Evolutionary conservation across 2,329 filamentous ascomycete genomes (phyloP).

Genomic region (Calonectria pseudoreteaudii): DNA sequence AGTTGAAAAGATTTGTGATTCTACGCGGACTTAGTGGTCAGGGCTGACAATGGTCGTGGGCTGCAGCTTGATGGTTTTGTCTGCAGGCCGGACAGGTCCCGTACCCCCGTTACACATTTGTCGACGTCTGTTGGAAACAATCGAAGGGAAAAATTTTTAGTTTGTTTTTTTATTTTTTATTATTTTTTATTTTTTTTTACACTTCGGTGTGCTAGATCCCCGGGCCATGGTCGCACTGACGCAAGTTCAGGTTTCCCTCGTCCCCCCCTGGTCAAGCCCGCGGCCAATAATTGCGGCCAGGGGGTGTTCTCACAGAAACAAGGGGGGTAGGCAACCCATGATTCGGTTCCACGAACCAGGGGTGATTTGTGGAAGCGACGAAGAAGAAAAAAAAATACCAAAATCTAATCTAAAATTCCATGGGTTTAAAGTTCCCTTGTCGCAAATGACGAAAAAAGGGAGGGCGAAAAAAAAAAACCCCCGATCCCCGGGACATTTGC

Average conservation of each 20-base stretch:
- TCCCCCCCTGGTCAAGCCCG: not conserved
- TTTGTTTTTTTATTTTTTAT: not conserved
- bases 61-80: constrained; percentile 26
- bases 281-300: constrained; percentile 30
- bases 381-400: constrained; percentile 13
- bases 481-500: not conserved
- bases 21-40: not conserved
- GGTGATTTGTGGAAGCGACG: not conserved
- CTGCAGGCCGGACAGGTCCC: not conserved
- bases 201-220: constrained; percentile 25
- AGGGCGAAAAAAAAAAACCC: not conserved
- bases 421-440: constrained; percentile 15
- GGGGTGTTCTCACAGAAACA: constrained; percentile 19
- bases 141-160: not conserved
- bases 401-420: constrained; percentile 23
- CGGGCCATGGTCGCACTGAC: constrained; percentile 16
- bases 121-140: constrained; percentile 9
- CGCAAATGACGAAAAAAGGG: not conserved
- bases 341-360: constrained; percentile 13
- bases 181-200: constrained; percentile 13
- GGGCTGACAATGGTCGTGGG: constrained; percentile 23
- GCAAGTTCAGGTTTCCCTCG: constrained; percentile 7
- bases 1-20: not conserved
- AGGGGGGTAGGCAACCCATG: constrained; percentile 25
- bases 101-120: constrained; percentile 34